These are phyloP conservation scores for Aspergillus sclerotiicarbonarius DNA, from an alignment of 495 filamentous ascomycete species.

Conservation along the genomic window DNA sequence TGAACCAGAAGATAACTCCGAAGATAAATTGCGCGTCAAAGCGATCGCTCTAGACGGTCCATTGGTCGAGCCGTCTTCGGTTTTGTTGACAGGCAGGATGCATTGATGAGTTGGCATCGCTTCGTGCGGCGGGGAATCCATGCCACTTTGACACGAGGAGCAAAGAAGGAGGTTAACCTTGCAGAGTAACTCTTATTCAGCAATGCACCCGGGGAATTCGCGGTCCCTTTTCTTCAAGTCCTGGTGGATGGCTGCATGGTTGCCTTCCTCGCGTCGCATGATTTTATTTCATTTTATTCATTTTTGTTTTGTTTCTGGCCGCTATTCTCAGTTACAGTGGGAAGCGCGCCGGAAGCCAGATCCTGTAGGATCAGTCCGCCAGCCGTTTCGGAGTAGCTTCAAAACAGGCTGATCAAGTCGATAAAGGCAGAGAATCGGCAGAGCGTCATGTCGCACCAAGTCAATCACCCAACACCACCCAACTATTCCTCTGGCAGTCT, in stretches of 20 bases:
- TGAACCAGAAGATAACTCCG: no score
- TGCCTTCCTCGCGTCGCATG: conserved; percentile 13
- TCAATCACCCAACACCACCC: neutral
- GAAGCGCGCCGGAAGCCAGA: no score
- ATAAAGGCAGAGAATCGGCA: no score
- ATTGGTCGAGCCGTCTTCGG: conserved; percentile 27
- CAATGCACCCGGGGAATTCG: conserved; percentile 12
- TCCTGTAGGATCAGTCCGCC: no score
- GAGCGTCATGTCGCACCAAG: neutral
- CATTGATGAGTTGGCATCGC: conserved; percentile 85
- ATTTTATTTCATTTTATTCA: no score
- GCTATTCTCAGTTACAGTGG: no score
- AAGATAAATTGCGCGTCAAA: conserved; percentile 12
- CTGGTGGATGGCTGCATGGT: conserved; percentile 13
- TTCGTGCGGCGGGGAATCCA: conserved; percentile 26
- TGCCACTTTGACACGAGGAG: conserved; percentile 24
- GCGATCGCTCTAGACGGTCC: neutral
- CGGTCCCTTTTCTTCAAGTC: conserved; percentile 4
- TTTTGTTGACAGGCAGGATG: conserved; percentile 58
- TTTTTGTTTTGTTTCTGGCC: no score
- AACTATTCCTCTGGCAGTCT: neutral
- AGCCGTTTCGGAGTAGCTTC: no score
- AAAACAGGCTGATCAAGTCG: no score
- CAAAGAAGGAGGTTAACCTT: conserved; percentile 17
- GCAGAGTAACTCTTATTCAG: conserved; percentile 15